A percentile compares a stretch with the other conserved stretches of the same genome.
These are phyloP conservation scores for Apiospora malaysiana DNA, from an alignment of 2,329 filamentous ascomycete genomes.

Conservation along the genomic window DNA sequence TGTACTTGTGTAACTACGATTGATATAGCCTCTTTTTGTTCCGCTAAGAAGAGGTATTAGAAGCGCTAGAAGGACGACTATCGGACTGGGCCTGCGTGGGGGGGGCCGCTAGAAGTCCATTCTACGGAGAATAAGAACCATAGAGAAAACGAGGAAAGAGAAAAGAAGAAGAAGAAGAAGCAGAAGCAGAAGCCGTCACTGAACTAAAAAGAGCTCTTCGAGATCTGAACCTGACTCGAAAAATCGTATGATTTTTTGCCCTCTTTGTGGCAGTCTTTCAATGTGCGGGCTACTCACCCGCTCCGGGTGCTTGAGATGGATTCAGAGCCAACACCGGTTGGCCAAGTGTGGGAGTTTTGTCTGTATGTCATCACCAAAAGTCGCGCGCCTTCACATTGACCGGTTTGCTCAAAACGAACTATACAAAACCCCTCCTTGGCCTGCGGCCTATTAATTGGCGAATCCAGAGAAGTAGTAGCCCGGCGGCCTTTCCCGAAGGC, in stretches of 20 bases:
- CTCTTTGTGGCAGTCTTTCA: neutral
- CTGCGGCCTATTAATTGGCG: neutral
- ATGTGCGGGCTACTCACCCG: neutral
- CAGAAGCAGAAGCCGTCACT: neutral
- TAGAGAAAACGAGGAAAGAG: neutral
- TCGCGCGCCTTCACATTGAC: neutral
- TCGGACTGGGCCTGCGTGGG: neutral
- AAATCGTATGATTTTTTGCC: neutral
- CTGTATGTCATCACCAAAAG: neutral
- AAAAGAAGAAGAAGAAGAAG: neutral
- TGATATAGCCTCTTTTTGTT: neutral
- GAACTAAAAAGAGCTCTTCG: neutral
- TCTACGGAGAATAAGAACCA: neutral
- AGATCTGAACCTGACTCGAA: neutral
- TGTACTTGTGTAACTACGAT: neutral
- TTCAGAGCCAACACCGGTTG: neutral
- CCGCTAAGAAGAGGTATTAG: neutral
- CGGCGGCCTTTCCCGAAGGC: neutral
- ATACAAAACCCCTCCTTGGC: neutral
- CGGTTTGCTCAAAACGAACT: neutral
- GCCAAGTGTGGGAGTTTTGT: neutral
- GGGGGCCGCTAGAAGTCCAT: neutral
- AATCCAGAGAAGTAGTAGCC: neutral
- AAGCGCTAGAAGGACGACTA: conserved; percentile 1
- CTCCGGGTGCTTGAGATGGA: neutral